phyloP scores from a whole-genome alignment of 148 eudicot species.

The Fagopyrum tataricum region DNA sequence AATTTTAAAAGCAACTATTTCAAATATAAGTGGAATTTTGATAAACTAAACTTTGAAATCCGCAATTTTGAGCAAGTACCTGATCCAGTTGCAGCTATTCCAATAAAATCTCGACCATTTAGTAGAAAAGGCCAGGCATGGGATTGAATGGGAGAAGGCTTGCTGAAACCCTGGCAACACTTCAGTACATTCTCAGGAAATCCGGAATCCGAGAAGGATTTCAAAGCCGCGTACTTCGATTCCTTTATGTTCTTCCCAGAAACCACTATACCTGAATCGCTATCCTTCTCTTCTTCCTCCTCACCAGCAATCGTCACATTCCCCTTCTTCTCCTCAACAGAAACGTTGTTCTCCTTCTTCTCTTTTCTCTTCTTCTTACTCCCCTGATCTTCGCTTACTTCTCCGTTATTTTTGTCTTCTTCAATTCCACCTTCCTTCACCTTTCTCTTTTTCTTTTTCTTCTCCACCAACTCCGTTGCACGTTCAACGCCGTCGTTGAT shows the following conservation, averaged over 20 bases:
- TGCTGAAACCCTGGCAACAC: slow-evolving; percentile 67
- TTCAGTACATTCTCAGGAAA: slow-evolving; percentile 58
- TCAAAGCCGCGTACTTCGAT: slow-evolving; percentile 45
- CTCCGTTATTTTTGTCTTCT: slow-evolving; percentile 11
- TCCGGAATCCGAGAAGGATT: slow-evolving; percentile 50
- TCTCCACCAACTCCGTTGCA: slow-evolving; percentile 5
- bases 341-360: background rate
- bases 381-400: background rate
- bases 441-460: slow-evolving; percentile 12
- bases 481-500: slow-evolving; percentile 7
- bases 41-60: background rate
- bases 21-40: background rate
- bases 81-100: slow-evolving; percentile 97
- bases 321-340: slow-evolving; percentile 12
- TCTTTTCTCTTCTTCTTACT: slow-evolving; percentile 12
- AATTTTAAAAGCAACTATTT: background rate
- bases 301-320: background rate
- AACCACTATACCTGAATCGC: slow-evolving; percentile 51
- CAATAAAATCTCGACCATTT: slow-evolving; percentile 77
- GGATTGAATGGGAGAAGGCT: slow-evolving; percentile 92
- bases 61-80: slow-evolving; percentile 31
- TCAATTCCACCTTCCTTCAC: background rate
- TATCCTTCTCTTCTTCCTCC: slow-evolving; percentile 28
- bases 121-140: slow-evolving; percentile 92
- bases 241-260: slow-evolving; percentile 63